Percentiles rank a stretch among this genome's conserved stretches.
Conservation (phyloP, 2,329 filamentous ascomycete genomes). For the Epichloe glyceriae region DNA sequence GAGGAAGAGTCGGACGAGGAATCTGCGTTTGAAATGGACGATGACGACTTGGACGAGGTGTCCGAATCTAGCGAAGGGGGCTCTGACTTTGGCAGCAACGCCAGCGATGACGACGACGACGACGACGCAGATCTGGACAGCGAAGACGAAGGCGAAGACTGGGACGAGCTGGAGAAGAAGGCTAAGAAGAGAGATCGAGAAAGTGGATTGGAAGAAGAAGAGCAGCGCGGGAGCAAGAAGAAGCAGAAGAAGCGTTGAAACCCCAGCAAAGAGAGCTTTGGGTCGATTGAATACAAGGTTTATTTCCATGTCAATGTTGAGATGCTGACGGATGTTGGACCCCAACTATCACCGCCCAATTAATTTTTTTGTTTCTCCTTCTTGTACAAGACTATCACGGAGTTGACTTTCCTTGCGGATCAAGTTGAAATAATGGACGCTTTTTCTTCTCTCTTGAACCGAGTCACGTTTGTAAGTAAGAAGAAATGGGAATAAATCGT, state of each 20-base stretch:
- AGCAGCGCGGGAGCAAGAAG: constrained; percentile 52
- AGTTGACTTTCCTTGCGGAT: neutral
- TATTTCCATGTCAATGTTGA: no score
- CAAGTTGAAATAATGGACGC: neutral
- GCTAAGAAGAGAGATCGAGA: constrained; percentile 76
- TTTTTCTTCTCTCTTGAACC: neutral
- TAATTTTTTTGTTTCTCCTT: neutral
- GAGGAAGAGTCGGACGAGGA: constrained; percentile 78
- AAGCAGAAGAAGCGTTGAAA: constrained; percentile 25
- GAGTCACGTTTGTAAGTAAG: neutral
- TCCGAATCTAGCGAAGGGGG: constrained; percentile 70
- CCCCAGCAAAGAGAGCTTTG: no score
- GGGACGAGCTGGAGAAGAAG: constrained; percentile 90
- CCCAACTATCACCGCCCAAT: no score
- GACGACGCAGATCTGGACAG: constrained; percentile 44
- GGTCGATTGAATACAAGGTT: no score
- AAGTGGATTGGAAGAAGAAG: constrained; percentile 36
- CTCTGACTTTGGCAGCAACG: constrained; percentile 87
- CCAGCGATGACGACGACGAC: constrained; percentile 70
- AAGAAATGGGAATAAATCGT: neutral
- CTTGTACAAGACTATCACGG: neutral
- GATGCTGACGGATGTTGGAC: no score
- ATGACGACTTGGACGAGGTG: constrained; percentile 72
- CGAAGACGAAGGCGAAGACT: constrained; percentile 74
- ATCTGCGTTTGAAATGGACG: constrained; percentile 80